Evolutionary conservation across 441 rosid genomes (phyloP).

Genomic region (Biscutella laevigata): DNA sequence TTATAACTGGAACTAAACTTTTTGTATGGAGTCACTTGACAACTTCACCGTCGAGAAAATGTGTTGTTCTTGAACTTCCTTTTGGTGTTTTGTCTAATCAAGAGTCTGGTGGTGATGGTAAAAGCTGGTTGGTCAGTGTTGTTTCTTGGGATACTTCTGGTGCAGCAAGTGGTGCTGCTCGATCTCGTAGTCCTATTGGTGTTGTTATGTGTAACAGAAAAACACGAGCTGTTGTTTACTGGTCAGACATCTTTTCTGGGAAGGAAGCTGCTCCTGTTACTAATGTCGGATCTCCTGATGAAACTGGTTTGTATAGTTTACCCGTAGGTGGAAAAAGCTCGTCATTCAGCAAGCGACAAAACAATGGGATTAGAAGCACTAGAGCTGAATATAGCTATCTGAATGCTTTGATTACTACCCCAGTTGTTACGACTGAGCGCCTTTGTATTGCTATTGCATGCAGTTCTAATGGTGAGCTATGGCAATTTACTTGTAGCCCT

Average conservation of each 20-base stretch:
- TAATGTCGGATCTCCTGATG: conserved; percentile 37
- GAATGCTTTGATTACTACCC: conserved; percentile 61
- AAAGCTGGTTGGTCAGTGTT: conserved; percentile 57
- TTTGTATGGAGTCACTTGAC: conserved; percentile 73
- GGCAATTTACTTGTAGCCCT: conserved; percentile 71
- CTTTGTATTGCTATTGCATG: conserved; percentile 64
- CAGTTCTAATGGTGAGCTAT: conserved; percentile 64
- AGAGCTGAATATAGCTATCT: conserved; percentile 33
- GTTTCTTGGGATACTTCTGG: conserved; percentile 49
- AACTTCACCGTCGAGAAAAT: conserved; percentile 40
- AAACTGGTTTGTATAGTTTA: conserved; percentile 34
- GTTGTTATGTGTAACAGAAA: conserved; percentile 56
- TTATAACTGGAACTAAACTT: conserved; percentile 52
- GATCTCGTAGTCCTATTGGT: conserved; percentile 38
- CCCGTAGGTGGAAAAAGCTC: conserved; percentile 30
- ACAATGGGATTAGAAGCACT: conserved; percentile 29
- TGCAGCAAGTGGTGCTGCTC: conserved; percentile 31
- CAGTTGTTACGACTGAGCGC: conserved; percentile 30
- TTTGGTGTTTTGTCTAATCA: conserved; percentile 26
- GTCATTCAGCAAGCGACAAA: conserved; percentile 27
- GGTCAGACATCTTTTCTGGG: conserved; percentile 61
- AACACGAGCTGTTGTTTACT: conserved; percentile 52
- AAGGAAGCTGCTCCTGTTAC: conserved; percentile 37
- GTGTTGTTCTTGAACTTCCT: conserved; percentile 62
- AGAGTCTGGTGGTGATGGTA: conserved; percentile 27